Percentiles rank a stretch among this genome's conserved stretches.
Conservation (phyloP, 2,329 filamentous ascomycete genomes). For the Aspergillus brunneoviolaceus region DNA sequence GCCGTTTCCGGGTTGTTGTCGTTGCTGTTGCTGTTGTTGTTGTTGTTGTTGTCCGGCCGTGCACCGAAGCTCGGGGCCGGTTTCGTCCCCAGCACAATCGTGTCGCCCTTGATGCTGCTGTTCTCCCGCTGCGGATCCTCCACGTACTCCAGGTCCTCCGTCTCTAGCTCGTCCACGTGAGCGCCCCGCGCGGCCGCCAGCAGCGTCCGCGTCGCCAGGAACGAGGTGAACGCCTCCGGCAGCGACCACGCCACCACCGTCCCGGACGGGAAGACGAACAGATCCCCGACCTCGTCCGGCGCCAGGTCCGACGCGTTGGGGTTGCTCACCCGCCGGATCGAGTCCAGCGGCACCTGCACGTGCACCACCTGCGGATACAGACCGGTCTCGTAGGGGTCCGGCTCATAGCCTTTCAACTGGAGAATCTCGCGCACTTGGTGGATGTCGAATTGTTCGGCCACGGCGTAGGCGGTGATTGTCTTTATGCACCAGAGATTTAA, state of each 20-base stretch:
- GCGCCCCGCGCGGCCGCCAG: slow-evolving; percentile 73
- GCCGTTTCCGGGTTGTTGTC: no score
- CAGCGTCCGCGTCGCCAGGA: slow-evolving; percentile 69
- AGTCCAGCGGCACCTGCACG: slow-evolving; percentile 51
- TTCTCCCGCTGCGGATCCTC: slow-evolving; percentile 71
- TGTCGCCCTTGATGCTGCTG: slow-evolving; percentile 79
- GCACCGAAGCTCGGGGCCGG: slow-evolving; percentile 27
- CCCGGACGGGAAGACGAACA: slow-evolving; percentile 94
- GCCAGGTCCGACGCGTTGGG: slow-evolving; percentile 39
- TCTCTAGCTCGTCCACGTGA: slow-evolving; percentile 71
- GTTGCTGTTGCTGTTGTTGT: no score
- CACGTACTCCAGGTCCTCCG: slow-evolving; percentile 85
- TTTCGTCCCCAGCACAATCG: slow-evolving; percentile 83
- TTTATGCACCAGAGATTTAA: slow-evolving; percentile 18
- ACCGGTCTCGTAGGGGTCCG: slow-evolving; percentile 62
- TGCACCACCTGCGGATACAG: slow-evolving; percentile 67
- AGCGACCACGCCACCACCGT: slow-evolving; percentile 92
- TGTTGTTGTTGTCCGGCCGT: slow-evolving; percentile 1
- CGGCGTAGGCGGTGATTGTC: slow-evolving; percentile 64
- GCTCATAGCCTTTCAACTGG: slow-evolving; percentile 57
- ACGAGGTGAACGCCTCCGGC: slow-evolving; percentile 69
- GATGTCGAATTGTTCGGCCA: slow-evolving; percentile 66
- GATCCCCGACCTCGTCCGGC: slow-evolving; percentile 65
- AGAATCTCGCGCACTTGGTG: slow-evolving; percentile 58
- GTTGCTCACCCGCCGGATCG: slow-evolving; percentile 45